Evolutionary conservation across 148 eudicot species (phyloP).

Genomic region (Pharnaceum exiguum): DNA sequence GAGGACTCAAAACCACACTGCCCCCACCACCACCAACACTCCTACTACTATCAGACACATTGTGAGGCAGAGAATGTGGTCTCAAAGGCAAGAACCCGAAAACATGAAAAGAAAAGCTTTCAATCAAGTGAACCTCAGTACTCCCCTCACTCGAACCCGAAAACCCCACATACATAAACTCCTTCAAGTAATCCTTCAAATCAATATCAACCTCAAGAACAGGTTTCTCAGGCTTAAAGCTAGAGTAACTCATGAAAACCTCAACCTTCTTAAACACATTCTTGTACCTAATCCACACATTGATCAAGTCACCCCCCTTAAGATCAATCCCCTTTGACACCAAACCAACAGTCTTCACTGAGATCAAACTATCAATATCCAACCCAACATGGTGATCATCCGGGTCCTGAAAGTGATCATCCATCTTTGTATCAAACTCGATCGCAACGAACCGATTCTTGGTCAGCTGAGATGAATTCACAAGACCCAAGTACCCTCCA

Average conservation of each 20-base stretch:
- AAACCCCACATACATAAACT: slow-evolving; percentile 70
- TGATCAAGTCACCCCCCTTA: slow-evolving; percentile 55
- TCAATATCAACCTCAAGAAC: slow-evolving; percentile 46
- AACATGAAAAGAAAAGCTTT: slow-evolving; percentile 58
- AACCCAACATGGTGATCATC: slow-evolving; percentile 76
- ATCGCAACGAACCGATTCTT: slow-evolving; percentile 68
- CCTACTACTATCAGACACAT: slow-evolving; percentile 66
- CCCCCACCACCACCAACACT: too few relatives aligned
- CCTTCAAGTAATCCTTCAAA: slow-evolving; percentile 47
- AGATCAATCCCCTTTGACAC: slow-evolving; percentile 37
- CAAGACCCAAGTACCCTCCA: slow-evolving; percentile 80
- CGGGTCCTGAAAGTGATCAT: slow-evolving; percentile 58
- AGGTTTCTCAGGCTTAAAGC: slow-evolving; percentile 43
- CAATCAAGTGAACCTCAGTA: slow-evolving; percentile 61
- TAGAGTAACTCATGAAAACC: slow-evolving; percentile 53
- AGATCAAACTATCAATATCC: slow-evolving; percentile 58
- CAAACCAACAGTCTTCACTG: slow-evolving; percentile 43
- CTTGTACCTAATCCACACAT: slow-evolving; percentile 80
- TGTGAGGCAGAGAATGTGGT: slow-evolving; percentile 42
- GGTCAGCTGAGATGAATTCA: slow-evolving; percentile 53
- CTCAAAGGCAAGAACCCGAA: slow-evolving; percentile 44
- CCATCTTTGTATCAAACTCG: slow-evolving; percentile 74
- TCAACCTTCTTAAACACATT: slow-evolving; percentile 28
- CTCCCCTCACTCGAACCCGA: slow-evolving; percentile 91
- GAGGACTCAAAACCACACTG: slow-evolving; percentile 41